Percentiles rank a stretch among this genome's conserved stretches.
Evolutionary conservation across 371 early-diverging fungal species (phyloP).

Genomic region (Fennellomyces sp.): DNA sequence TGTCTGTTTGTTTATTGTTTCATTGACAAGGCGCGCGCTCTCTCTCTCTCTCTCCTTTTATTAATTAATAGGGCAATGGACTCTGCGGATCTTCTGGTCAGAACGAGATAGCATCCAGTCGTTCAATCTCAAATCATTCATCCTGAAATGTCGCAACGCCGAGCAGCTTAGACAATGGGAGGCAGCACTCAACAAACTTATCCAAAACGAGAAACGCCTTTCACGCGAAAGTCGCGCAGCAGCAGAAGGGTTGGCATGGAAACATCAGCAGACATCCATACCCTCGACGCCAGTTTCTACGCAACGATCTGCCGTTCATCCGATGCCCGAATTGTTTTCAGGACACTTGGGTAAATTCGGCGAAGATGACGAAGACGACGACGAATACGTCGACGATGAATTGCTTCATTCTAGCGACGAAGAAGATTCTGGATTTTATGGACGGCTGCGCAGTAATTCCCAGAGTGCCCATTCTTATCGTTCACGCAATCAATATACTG

Average conservation of each 20-base stretch:
- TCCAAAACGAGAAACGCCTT: conserved; percentile 27
- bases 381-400: conserved; percentile 29
- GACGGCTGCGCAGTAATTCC: conserved; percentile 6
- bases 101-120: conserved; percentile 27
- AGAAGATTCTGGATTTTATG: conserved; percentile 5
- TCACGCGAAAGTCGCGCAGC: conserved; percentile 13
- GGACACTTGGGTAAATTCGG: conserved; percentile 12
- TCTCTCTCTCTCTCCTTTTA: too few relatives aligned
- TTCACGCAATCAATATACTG: not conserved
- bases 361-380: conserved; percentile 21
- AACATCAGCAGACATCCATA: conserved; percentile 3
- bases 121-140: conserved; percentile 80
- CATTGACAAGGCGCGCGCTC: not conserved
- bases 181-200: conserved; percentile 60
- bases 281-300: not conserved
- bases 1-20: not conserved
- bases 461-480: not conserved
- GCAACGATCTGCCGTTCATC: conserved; percentile 8
- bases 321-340: not conserved
- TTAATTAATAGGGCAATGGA: conserved; percentile 25
- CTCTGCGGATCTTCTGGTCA: conserved; percentile 37
- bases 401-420: conserved; percentile 11
- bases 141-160: conserved; percentile 85
- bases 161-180: conserved; percentile 93
- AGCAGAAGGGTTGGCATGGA: conserved; percentile 7